Conservation (phyloP, 495 filamentous ascomycete genomes). For the Penicillium manginii region DNA sequence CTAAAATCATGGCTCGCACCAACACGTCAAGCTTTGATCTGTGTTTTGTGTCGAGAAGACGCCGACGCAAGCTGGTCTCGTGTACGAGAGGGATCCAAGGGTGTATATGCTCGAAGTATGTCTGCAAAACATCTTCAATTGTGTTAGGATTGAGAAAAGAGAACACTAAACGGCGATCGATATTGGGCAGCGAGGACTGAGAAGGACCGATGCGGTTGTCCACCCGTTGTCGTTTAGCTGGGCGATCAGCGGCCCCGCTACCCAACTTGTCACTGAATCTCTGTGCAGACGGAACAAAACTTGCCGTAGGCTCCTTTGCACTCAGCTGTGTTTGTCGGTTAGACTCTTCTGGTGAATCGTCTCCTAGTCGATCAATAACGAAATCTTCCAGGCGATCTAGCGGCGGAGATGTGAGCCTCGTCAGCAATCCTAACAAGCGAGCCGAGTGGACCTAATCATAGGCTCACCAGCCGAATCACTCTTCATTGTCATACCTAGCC, state of each 20-base stretch:
- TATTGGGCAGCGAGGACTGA: neutral
- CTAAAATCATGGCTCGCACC: conserved; percentile 7
- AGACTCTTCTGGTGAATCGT: neutral
- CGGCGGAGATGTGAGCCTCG: neutral
- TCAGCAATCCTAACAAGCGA: neutral
- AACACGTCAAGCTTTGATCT: conserved; percentile 7
- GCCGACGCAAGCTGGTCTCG: conserved; percentile 29
- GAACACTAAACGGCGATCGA: conserved; percentile 2
- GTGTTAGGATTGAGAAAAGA: conserved; percentile 6
- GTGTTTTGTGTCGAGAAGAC: conserved; percentile 12
- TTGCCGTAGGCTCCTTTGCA: neutral
- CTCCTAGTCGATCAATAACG: neutral
- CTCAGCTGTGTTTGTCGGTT: neutral
- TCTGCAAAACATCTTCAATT: conserved; percentile 10
- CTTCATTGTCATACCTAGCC: conserved; percentile 27
- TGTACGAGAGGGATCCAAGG: conserved; percentile 45
- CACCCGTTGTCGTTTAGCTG: neutral
- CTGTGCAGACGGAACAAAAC: neutral
- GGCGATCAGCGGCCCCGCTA: neutral
- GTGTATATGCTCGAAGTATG: conserved; percentile 37
- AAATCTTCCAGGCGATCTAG: neutral
- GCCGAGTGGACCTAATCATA: too few species aligned
- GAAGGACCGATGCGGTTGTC: neutral
- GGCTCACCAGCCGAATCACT: neutral
- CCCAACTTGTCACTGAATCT: neutral